Conservation (phyloP, 2,329 filamentous ascomycete species). For the Diplocarpon rosae region DNA sequence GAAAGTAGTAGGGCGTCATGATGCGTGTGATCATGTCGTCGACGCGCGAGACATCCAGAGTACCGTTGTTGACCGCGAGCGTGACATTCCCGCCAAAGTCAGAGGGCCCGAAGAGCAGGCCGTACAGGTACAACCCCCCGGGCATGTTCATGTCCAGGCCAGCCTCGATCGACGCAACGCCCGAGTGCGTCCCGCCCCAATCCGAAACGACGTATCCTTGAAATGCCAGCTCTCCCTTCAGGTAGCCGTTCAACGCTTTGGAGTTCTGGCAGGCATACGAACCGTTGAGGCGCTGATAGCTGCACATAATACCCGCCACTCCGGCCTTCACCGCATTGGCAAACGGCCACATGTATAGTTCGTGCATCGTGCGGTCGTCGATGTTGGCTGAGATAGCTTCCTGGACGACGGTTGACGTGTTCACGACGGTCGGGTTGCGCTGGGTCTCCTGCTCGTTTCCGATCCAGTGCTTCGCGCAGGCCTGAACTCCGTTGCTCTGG, state of each 20-base stretch:
- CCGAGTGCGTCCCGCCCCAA: conserved; percentile 73
- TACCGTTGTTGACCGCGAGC: conserved; percentile 48
- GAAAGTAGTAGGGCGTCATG: conserved; percentile 48
- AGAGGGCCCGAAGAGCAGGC: conserved; percentile 35
- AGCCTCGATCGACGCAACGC: conserved; percentile 65
- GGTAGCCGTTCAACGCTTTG: conserved; percentile 65
- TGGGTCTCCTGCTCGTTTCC: conserved; percentile 57
- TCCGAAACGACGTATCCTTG: conserved; percentile 78
- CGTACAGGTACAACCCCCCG: conserved; percentile 50
- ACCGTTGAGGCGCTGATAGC: conserved; percentile 63
- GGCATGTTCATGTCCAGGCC: conserved; percentile 56
- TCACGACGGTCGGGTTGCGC: conserved; percentile 20
- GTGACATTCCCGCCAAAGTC: conserved; percentile 30
- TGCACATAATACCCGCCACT: conserved; percentile 73
- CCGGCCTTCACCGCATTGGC: conserved; percentile 65
- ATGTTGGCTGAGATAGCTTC: conserved; percentile 63
- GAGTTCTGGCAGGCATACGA: conserved; percentile 62
- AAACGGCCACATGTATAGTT: conserved; percentile 79
- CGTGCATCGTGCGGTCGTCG: conserved; percentile 61
- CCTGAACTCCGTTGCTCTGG: conserved; percentile 38
- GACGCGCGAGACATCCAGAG: conserved; percentile 42
- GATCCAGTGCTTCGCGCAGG: conserved; percentile 49
- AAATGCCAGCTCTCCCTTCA: conserved; percentile 79
- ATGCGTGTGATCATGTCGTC: conserved; percentile 55
- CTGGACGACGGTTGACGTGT: conserved; percentile 32